These are phyloP conservation scores for Cercophora samala DNA, from an alignment of 495 filamentous ascomycete species.

Conservation along the genomic window DNA sequence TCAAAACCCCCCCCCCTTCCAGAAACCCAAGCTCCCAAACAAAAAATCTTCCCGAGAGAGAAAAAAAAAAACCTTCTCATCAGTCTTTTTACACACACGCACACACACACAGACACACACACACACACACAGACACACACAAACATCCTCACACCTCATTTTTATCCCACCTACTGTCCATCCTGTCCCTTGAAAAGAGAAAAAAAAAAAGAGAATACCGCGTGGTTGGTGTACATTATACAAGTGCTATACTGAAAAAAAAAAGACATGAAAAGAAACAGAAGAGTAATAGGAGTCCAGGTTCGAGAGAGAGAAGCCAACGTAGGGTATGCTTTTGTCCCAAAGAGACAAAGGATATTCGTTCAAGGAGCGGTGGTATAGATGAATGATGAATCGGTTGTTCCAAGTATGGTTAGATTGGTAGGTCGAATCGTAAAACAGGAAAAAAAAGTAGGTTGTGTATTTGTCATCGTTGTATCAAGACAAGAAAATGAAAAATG, in stretches of 20 bases:
- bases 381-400: not conserved
- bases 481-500: not conserved
- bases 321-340: not conserved
- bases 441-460: not conserved
- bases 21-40: too few species aligned
- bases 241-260: conserved; percentile 7
- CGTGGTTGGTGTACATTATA: conserved; percentile 11
- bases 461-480: not conserved
- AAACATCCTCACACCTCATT: too few species aligned
- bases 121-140: too few species aligned
- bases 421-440: not conserved
- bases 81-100: too few species aligned
- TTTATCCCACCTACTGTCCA: too few species aligned
- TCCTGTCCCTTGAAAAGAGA: not conserved
- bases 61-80: too few species aligned
- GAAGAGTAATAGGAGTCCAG: not conserved
- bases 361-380: not conserved
- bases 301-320: not conserved
- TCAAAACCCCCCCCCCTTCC: too few species aligned
- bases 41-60: too few species aligned
- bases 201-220: not conserved
- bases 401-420: not conserved
- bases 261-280: not conserved
- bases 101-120: too few species aligned
- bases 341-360: not conserved